Evolutionary conservation across 2,329 filamentous ascomycete genomes (phyloP), one percentile per base, ranked within the genome.

Genomic region (Diaporthe citrichinensis): DNA sequence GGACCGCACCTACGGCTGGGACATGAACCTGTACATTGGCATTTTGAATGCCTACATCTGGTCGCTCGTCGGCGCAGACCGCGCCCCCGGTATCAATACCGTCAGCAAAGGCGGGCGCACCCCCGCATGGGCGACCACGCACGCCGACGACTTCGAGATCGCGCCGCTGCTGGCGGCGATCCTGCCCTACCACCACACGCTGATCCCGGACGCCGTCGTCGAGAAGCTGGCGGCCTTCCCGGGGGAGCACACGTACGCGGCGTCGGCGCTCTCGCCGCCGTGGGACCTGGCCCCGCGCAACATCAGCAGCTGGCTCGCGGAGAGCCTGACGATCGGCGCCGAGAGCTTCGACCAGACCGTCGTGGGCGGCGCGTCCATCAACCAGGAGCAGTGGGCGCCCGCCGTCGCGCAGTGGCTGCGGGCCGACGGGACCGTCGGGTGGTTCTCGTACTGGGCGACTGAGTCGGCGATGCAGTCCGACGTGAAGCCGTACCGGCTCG

Each of bases 1-100:
- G 91, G 91, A 93, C 80, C 87, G 91, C 0, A 85, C 87, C 0
- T 93, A 93, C 77, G 90, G 90, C 0, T 92, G 88, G 74, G 90
- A 93, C 76, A 92, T 92, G 90, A 92, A 91, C 73, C 83, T 86
- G 9, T 92, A 92, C 78, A 80, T 92, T 5, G 88, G 88, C 71
- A 85, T 92, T 67, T 87, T 92, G 80, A 88, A 88, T 0, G 80
- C 90, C 20, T 90, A 90, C 82, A 86, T 92, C 76, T 92, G 90
- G 91, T 86, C 88, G 0, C 76, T 91, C 5, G 84, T 90, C 7
- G 90, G 90, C 12, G 88, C 90, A 71, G 84, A 86, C 39, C 81
- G 81, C 20, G 83, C 84, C 0, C 84, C 84, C 0, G 74, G 86
- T 2, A 82, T 83, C 39, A 74, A 79, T 7, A 82, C 81, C 71